Conservation (phyloP, 345 rosid genomes). For the Hibiscus syriacus region DNA sequence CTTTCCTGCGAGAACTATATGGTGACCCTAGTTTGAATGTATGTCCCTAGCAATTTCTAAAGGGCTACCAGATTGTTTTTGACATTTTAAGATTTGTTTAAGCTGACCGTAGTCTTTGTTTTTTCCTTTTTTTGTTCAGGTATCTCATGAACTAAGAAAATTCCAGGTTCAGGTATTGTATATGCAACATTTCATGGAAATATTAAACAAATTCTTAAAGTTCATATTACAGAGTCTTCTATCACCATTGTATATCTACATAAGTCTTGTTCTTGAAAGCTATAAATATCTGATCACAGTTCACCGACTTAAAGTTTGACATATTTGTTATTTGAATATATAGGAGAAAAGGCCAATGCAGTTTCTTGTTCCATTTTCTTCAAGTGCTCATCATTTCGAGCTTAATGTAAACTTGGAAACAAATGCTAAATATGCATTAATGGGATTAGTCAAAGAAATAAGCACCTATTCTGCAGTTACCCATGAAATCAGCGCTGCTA, state of each 20-base stretch:
- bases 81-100: neutral
- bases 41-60: conserved; percentile 3
- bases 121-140: conserved; percentile 22
- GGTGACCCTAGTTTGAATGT: conserved; percentile 45
- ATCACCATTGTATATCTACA: no score
- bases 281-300: no score
- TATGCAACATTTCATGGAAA: neutral
- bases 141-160: conserved; percentile 42
- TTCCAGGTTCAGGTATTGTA: conserved; percentile 44
- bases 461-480: conserved; percentile 26
- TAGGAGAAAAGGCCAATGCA: conserved; percentile 40
- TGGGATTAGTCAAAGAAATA: conserved; percentile 56
- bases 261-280: no score
- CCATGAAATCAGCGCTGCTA: no score
- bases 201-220: neutral
- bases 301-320: neutral
- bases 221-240: no score
- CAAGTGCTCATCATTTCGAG: no score
- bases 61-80: neutral
- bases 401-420: no score
- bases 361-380: conserved; percentile 37
- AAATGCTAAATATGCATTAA: no score
- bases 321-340: neutral
- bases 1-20: no score
- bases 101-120: neutral